Percentiles rank a stretch among this genome's conserved stretches.
phyloP scores from a whole-genome alignment of 2,329 filamentous ascomycete genomes.

The Pseudogymnoascus verrucosus region DNA sequence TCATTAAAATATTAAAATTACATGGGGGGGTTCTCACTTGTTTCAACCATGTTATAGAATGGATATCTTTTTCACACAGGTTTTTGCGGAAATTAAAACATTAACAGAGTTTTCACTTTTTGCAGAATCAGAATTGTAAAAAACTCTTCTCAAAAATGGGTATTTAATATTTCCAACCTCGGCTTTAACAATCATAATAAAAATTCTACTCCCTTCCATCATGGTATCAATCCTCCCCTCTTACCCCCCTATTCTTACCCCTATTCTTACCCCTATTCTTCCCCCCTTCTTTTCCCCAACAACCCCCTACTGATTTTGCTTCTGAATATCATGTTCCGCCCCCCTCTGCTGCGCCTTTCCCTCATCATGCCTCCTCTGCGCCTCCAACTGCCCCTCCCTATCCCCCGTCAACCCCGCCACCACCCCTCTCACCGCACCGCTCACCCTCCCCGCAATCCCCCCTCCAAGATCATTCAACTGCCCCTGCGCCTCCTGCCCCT shows the following conservation, averaged over 20 bases:
- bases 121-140: background rate
- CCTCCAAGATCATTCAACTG: constrained; percentile 67
- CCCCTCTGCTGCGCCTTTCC: constrained; percentile 81
- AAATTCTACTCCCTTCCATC: background rate
- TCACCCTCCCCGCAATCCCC: constrained; percentile 59
- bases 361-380: constrained; percentile 61
- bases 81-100: background rate
- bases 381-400: constrained; percentile 53
- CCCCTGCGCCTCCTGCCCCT: constrained; percentile 73
- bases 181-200: background rate
- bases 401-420: constrained; percentile 69
- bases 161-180: background rate
- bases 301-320: constrained; percentile 32
- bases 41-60: background rate
- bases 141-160: background rate
- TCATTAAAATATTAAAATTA: background rate
- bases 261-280: no score
- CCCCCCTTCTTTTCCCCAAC: no score
- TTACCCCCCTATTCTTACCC: no score
- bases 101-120: background rate
- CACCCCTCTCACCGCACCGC: constrained; percentile 63
- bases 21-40: background rate
- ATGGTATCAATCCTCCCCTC: background rate
- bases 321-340: constrained; percentile 72
- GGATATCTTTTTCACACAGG: background rate